phyloP scores from a whole-genome alignment of 768 basidiomycete genomes.

The Suillus brevipes region DNA sequence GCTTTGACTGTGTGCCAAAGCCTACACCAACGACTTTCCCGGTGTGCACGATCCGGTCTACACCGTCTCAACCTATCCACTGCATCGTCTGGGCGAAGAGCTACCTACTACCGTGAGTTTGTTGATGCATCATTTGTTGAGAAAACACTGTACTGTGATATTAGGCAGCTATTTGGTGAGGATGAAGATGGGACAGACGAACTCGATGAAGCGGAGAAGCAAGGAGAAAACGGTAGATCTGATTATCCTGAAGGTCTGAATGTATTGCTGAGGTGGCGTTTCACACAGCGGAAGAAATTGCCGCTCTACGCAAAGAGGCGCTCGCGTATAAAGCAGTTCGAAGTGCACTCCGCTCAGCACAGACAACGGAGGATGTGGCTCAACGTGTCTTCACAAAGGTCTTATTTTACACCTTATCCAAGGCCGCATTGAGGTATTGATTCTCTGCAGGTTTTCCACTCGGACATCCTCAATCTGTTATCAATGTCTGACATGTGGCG shows the following conservation, averaged over 20 bases:
- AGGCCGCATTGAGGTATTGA: neutral
- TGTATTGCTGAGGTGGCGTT: neutral
- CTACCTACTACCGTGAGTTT: constrained; percentile 84
- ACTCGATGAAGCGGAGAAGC: constrained; percentile 87
- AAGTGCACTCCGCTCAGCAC: constrained; percentile 52
- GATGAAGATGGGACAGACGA: constrained; percentile 82
- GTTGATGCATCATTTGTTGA: neutral
- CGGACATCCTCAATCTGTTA: constrained; percentile 85
- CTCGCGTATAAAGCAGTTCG: constrained; percentile 85
- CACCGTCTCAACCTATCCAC: constrained; percentile 95
- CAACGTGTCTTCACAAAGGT: constrained; percentile 86
- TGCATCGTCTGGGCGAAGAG: constrained; percentile 99
- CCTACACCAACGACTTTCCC: constrained; percentile 93
- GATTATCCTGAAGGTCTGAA: constrained; percentile 16
- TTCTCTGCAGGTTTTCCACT: constrained; percentile 71
- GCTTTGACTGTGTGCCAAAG: constrained; percentile 95
- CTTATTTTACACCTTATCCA: neutral
- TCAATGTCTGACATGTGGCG: constrained; percentile 99
- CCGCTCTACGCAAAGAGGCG: constrained; percentile 84
- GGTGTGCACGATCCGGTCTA: constrained; percentile 96
- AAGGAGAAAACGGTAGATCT: constrained; percentile 84
- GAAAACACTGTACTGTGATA: neutral
- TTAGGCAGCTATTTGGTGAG: constrained; percentile 91
- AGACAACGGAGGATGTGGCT: constrained; percentile 51
- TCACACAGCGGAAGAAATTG: constrained; percentile 81